These are phyloP conservation scores for Nematocida displodere DNA, from an alignment of 371 early-diverging fungal species.

Conservation along the genomic window DNA sequence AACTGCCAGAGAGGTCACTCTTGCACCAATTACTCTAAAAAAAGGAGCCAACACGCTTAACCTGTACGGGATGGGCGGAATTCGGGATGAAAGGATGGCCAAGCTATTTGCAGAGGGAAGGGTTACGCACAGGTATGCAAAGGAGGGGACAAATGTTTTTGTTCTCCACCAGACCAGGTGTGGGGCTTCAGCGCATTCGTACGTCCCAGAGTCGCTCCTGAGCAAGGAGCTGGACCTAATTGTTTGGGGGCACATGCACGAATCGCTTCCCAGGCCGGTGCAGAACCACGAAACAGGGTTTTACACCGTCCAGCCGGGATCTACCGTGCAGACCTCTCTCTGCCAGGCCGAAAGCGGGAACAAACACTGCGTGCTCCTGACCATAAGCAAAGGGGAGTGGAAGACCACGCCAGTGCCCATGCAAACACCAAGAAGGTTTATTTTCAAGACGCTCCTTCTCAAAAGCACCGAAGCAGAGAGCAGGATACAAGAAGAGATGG, in stretches of 20 bases:
- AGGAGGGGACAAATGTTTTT: constrained; percentile 69
- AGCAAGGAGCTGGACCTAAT: constrained; percentile 77
- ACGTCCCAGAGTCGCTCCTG: constrained; percentile 80
- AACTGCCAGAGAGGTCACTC: constrained; percentile 71
- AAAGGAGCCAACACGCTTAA: constrained; percentile 75
- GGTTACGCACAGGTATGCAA: constrained; percentile 72
- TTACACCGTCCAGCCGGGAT: constrained; percentile 81
- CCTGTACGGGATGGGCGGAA: constrained; percentile 84
- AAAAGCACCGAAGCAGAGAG: constrained; percentile 31
- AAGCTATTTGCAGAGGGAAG: constrained; percentile 73
- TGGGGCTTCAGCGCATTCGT: constrained; percentile 69
- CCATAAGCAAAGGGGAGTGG: constrained; percentile 13
- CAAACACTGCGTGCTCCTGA: constrained; percentile 68
- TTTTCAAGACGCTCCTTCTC: constrained; percentile 66
- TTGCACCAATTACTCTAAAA: constrained; percentile 72
- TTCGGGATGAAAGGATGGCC: constrained; percentile 82
- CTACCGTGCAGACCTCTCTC: constrained; percentile 88
- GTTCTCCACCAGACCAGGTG: constrained; percentile 79
- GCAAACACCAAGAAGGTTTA: constrained; percentile 76
- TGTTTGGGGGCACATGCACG: constrained; percentile 97
- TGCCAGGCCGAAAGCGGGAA: constrained; percentile 75
- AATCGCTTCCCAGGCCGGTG: constrained; percentile 69
- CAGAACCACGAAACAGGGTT: constrained; percentile 70
- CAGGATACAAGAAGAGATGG: constrained; percentile 32
- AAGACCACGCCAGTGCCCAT: constrained; percentile 69